phyloP scores from a whole-genome alignment of 1,284 basidiomycete genomes.

The Leccinum discolor region DNA sequence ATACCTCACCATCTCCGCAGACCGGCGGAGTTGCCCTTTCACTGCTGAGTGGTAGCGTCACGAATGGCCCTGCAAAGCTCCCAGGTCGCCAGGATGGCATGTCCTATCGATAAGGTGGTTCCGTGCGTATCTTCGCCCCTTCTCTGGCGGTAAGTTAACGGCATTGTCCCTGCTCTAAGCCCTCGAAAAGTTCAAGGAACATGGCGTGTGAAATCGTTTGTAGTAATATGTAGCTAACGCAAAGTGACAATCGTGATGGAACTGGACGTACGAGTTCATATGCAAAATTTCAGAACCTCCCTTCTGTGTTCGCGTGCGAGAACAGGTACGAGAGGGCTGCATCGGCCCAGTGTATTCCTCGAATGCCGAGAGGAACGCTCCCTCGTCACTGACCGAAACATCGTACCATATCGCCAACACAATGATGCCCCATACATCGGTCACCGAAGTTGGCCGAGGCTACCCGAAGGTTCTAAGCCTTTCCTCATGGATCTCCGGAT shows the following conservation, averaged over 20 bases:
- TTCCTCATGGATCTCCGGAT: not conserved
- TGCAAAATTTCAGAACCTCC: not conserved
- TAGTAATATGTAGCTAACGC: not conserved
- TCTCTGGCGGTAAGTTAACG: not conserved
- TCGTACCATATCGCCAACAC: not conserved
- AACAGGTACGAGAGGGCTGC: not conserved
- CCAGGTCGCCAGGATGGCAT: not conserved
- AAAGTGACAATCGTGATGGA: not conserved
- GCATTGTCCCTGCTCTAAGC: not conserved
- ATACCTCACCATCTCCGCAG: not conserved
- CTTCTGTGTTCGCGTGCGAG: not conserved
- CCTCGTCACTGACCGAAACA: not conserved
- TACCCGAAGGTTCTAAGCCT: not conserved
- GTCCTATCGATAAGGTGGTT: not conserved
- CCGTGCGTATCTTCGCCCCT: not conserved
- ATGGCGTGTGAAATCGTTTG: not conserved
- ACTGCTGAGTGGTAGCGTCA: not conserved
- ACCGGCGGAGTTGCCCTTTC: not conserved
- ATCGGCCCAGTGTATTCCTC: not conserved
- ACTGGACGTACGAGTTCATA: not conserved
- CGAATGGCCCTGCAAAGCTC: not conserved
- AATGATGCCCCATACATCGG: not conserved
- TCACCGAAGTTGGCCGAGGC: not conserved
- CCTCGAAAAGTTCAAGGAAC: not conserved
- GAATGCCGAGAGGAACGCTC: not conserved